Conservation (phyloP, 768 basidiomycete species). For the Leccinellum luteum region DNA sequence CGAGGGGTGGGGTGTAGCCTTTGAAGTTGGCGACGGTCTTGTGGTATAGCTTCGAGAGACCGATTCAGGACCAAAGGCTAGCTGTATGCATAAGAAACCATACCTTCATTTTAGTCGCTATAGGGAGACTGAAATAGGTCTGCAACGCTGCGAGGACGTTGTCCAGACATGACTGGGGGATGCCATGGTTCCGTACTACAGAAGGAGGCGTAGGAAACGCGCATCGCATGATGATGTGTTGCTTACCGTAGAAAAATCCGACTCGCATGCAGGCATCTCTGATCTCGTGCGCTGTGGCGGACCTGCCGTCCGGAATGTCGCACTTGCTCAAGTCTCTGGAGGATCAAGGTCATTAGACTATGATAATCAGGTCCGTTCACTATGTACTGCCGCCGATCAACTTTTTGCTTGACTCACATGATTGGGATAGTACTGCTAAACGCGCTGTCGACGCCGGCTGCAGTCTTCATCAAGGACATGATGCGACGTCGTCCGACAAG, state of each 20-base stretch:
- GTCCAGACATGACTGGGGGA: conserved; percentile 50
- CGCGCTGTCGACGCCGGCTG: conserved; percentile 17
- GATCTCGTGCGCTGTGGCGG: too few species aligned
- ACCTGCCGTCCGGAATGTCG: conserved; percentile 31
- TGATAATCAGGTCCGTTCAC: too few species aligned
- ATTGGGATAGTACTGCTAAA: too few species aligned
- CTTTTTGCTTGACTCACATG: conserved; percentile 18
- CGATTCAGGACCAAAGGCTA: background rate
- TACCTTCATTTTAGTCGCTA: conserved; percentile 68
- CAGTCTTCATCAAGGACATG: conserved; percentile 23
- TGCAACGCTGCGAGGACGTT: conserved; percentile 46
- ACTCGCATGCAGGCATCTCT: conserved; percentile 80
- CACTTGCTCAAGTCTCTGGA: conserved; percentile 22
- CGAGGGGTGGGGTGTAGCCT: conserved; percentile 66
- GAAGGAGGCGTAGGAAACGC: background rate
- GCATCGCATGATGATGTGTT: background rate
- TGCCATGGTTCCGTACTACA: conserved; percentile 74
- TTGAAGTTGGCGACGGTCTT: conserved; percentile 69
- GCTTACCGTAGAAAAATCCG: conserved; percentile 81
- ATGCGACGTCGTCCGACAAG: background rate
- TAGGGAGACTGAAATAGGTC: conserved; percentile 64
- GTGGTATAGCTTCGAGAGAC: conserved; percentile 56
- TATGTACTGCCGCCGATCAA: too few species aligned
- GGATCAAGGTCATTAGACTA: background rate
- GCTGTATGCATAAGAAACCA: background rate